Evolutionary conservation across 805 yeast species (phyloP), one percentile per base, ranked within the genome.

Genomic region (Torulaspora microellipsoides): DNA sequence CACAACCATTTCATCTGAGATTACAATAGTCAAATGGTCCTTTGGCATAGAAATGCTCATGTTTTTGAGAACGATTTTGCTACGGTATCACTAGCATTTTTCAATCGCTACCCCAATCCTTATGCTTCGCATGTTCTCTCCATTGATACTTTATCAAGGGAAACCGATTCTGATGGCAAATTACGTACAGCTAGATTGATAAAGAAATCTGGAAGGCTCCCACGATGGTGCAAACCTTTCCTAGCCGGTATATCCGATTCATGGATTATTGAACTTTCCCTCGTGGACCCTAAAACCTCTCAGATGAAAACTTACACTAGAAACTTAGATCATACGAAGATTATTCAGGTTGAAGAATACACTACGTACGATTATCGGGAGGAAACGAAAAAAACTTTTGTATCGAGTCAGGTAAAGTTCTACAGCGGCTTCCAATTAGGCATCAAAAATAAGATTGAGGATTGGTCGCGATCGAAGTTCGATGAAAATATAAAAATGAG

Each of bases 71-170:
- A 77, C 60, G 81, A 81, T 53, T 89, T 89, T 56, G 71, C 73
- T 38, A 83, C 91, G 0, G 87, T 85, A 3, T 73, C 88, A 1
- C 68, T 81, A 37, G 95, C 95, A 1, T 82, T 83, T 60, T 81
- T 86, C 66, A 81, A 80, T 66, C 69, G 83, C 53, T 82, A 81
- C 52, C 80, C 80, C 3, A 77, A 77, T 61, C 98, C 98, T 2
- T 89, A 74, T 60, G 82, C 96, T 13, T 69, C 78, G 8, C 96
- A 91, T 67, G 96, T 91, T 10, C 69, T 82, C 29, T 83, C 95
- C 7, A 80, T 80, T 23, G 98, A 90, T 61, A 85, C 95, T 1
- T 59, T 90, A 12, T 79, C 79, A 28, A 68, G 76, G 40, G 62
- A 68, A 47, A 70, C 87, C 14, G 87, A 83, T 49, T 51, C 58